These are phyloP conservation scores for Pleurotus pulmonarius DNA, from an alignment of 768 basidiomycete genomes.

Conservation along the genomic window DNA sequence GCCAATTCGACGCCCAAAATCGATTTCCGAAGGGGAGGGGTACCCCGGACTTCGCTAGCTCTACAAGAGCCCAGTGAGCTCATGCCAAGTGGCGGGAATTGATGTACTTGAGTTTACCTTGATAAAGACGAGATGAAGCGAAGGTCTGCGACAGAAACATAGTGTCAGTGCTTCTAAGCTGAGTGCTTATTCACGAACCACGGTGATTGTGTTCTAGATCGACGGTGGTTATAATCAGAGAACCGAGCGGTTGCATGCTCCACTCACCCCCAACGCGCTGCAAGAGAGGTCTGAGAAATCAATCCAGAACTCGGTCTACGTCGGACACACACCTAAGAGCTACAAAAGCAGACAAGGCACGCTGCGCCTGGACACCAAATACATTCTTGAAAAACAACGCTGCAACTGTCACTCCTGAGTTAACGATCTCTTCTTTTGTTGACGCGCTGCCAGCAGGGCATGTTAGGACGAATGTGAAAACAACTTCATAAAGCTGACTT, in stretches of 20 bases:
- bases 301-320: not conserved
- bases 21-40: slow-evolving; percentile 55
- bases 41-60: slow-evolving; percentile 59
- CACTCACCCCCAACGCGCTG: not conserved
- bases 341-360: slow-evolving; percentile 51
- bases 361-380: slow-evolving; percentile 49
- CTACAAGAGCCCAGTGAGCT: slow-evolving; percentile 18
- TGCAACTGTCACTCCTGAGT: slow-evolving; percentile 52
- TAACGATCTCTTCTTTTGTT: slow-evolving; percentile 43
- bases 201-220: slow-evolving; percentile 20
- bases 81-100: not conserved
- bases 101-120: slow-evolving; percentile 24
- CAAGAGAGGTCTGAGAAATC: not conserved
- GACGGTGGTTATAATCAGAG: not conserved
- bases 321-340: slow-evolving; percentile 41
- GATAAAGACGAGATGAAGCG: slow-evolving; percentile 47
- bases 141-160: slow-evolving; percentile 34
- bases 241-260: not conserved
- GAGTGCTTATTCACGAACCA: slow-evolving; percentile 11
- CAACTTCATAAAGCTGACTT: not conserved
- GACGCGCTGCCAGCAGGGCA: slow-evolving; percentile 25
- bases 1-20: slow-evolving; percentile 65
- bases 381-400: slow-evolving; percentile 57
- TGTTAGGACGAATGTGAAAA: not conserved
- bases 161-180: not conserved